Conservation (phyloP, 768 basidiomycete species). For the Mycena metata region DNA sequence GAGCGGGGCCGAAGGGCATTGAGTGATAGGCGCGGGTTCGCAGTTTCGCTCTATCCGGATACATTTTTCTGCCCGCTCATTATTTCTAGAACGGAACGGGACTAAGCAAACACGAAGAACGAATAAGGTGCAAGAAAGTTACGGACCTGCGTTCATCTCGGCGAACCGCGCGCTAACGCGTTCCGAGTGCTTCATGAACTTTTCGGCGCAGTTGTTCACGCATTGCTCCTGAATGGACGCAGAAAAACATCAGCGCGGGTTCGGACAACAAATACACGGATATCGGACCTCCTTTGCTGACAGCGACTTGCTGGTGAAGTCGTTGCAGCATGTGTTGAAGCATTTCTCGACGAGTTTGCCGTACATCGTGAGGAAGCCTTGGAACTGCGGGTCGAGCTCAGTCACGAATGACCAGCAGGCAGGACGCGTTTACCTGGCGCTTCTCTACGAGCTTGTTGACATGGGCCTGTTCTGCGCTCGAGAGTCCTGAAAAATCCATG, state of each 20-base stretch:
- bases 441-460: slow-evolving; percentile 96
- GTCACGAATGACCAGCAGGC: slow-evolving; percentile 2
- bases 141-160: slow-evolving; percentile 90
- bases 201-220: slow-evolving; percentile 94
- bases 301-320: slow-evolving; percentile 95
- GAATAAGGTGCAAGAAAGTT: no score
- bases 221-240: slow-evolving; percentile 78
- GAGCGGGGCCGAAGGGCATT: background rate
- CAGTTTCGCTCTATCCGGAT: slow-evolving; percentile 16
- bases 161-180: slow-evolving; percentile 93
- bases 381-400: slow-evolving; percentile 75
- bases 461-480: slow-evolving; percentile 93
- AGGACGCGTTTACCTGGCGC: slow-evolving; percentile 77
- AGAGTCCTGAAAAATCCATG: slow-evolving; percentile 96
- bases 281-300: slow-evolving; percentile 88
- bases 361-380: slow-evolving; percentile 97
- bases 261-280: background rate
- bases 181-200: slow-evolving; percentile 97
- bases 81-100: slow-evolving; percentile 12
- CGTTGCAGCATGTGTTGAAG: slow-evolving; percentile 95
- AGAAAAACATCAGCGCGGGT: slow-evolving; percentile 13
- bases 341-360: slow-evolving; percentile 95
- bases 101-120: background rate
- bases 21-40: background rate
- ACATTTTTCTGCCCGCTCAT: slow-evolving; percentile 35